Conservation (phyloP, 805 yeast species). For the Sugiyamaella qingdaonensis region DNA sequence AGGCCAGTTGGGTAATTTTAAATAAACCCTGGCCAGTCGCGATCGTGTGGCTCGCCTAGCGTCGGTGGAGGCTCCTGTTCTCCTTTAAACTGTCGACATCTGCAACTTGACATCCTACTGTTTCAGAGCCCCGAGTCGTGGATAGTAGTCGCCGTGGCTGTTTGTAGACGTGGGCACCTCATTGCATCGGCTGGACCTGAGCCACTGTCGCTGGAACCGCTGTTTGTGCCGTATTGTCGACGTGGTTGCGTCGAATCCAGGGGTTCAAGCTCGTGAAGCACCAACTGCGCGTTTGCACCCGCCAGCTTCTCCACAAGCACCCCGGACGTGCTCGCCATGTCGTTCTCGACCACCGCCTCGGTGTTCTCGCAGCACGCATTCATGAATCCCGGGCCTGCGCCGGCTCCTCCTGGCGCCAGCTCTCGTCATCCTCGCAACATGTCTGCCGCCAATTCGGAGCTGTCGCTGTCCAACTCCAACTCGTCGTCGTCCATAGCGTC, state of each 20-base stretch:
- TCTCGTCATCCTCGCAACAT: not conserved
- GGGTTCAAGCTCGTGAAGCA: not conserved
- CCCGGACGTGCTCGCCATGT: constrained; percentile 28
- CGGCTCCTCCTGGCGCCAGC: constrained; percentile 42
- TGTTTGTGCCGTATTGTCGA: not conserved
- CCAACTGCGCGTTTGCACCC: not conserved
- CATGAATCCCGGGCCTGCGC: constrained; percentile 54
- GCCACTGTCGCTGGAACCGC: not conserved
- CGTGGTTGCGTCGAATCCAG: not conserved
- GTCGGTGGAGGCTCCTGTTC: not conserved
- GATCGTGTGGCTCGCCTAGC: constrained; percentile 2
- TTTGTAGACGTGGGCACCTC: not conserved
- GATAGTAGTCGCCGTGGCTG: not conserved
- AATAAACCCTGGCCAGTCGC: constrained; percentile 2
- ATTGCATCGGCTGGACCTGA: not conserved
- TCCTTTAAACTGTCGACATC: not conserved
- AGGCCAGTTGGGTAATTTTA: not conserved
- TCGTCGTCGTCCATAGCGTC: constrained; percentile 20
- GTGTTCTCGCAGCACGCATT: constrained; percentile 44
- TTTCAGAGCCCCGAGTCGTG: not conserved
- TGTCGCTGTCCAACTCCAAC: constrained; percentile 11
- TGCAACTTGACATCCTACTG: not conserved
- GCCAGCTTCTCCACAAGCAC: not conserved
- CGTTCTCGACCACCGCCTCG: constrained; percentile 45
- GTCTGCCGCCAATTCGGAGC: not conserved